Evolutionary conservation across 257 asterid species (phyloP), one percentile per base, ranked within the genome.

Genomic region (Knoxia roxburghii): DNA sequence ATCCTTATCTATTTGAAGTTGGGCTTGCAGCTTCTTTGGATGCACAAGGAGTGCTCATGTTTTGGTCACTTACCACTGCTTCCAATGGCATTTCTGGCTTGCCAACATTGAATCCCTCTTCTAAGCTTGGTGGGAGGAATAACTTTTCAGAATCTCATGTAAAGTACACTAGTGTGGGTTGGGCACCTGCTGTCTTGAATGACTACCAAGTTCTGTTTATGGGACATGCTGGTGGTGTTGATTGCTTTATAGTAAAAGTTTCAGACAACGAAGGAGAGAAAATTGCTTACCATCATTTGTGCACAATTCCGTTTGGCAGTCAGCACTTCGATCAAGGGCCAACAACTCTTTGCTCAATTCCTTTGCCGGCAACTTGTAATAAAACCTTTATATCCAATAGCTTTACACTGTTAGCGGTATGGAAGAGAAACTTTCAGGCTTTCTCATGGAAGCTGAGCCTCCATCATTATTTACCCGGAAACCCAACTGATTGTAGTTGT

Each of bases 1-100:
- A 88, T 80, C 97, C 97, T 27, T 86, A 75, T 75, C 60, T 85
- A 62, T 72, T 76, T 59, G 90, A 84, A 65, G 75, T 81, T 74
- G 85, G 80, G 77, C 75, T 85, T 67, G 97, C 95, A 76, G 97
- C 95, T 73, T 90, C 99, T 69, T 81, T 93, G 76, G 95, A 90
- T 82, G 72, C 72, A 39, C 79, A 82, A 52, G 97, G 97, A 48
- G 73, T 72, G 72, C 85, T 93, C 72, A 65, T 86, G 48, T 86
- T 90, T 67, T 93, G 99, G 99, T 82, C 89, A 52, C 79, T 83
- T 72, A 83, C 90, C 54, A 77, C 86, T 53, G 74, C 78, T 76
- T 82, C 83, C 73, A 78, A 52, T 78, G 64, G 81, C 80, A 79
- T 85, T 73, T 63, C 86, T 62, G 90, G 89, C 70, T 65, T 79